Conservation (phyloP, 768 basidiomycete species). For the Leccinum sublutescens region DNA sequence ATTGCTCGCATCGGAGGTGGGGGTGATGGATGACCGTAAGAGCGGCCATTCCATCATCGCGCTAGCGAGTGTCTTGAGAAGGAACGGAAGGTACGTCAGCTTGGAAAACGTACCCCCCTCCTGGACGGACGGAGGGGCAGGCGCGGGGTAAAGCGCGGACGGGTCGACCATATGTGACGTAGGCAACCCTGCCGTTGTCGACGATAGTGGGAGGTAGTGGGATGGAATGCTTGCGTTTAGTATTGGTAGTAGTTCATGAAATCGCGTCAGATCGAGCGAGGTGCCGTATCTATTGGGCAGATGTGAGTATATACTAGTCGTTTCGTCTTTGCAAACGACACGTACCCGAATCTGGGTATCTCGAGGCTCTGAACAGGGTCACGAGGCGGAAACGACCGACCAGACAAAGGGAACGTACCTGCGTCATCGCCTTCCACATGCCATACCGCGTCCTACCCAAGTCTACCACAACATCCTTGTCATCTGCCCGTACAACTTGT, state of each 20-base stretch:
- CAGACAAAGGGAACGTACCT: slow-evolving; percentile 42
- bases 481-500: neutral
- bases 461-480: slow-evolving; percentile 23
- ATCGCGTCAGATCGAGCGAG: slow-evolving; percentile 67
- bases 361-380: slow-evolving; percentile 60
- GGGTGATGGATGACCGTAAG: slow-evolving; percentile 72
- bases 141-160: slow-evolving; percentile 38
- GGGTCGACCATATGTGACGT: slow-evolving; percentile 36
- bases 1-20: slow-evolving; percentile 19
- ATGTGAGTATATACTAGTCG: slow-evolving; percentile 1
- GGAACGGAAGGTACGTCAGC: slow-evolving; percentile 79
- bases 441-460: slow-evolving; percentile 73
- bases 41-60: slow-evolving; percentile 86
- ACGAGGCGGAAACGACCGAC: neutral
- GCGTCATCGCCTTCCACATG: slow-evolving; percentile 91
- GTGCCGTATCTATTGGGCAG: slow-evolving; percentile 58
- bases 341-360: slow-evolving; percentile 82
- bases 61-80: slow-evolving; percentile 77
- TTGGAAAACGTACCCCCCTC: slow-evolving; percentile 56
- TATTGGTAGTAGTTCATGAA: slow-evolving; percentile 59
- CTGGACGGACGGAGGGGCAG: slow-evolving; percentile 44
- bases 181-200: slow-evolving; percentile 29
- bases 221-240: slow-evolving; percentile 70
- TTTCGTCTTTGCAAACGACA: neutral
- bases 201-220: slow-evolving; percentile 46